Conservation (phyloP, 2,329 filamentous ascomycete species). For the Pseudogymnoascus sp. region DNA sequence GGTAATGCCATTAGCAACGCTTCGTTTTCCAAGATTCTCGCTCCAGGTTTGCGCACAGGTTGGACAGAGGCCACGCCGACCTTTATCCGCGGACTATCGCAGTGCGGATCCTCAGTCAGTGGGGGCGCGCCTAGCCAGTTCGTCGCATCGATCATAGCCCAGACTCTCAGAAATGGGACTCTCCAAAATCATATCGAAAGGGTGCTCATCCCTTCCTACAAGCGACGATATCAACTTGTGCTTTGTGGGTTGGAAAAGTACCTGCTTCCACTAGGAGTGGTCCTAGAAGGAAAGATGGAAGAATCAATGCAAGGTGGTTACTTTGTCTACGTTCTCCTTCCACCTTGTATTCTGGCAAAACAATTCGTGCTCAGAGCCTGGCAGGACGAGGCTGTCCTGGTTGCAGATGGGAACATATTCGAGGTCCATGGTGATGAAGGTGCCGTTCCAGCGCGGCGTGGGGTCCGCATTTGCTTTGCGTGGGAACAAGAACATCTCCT, state of each 20-base stretch:
- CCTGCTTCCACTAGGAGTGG: constrained; percentile 56
- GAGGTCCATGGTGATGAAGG: constrained; percentile 53
- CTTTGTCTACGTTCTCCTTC: constrained; percentile 73
- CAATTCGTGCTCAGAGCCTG: constrained; percentile 36
- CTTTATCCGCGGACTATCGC: constrained; percentile 46
- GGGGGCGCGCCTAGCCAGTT: constrained; percentile 53
- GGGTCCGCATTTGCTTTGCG: constrained; percentile 62
- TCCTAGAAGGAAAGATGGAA: constrained; percentile 35
- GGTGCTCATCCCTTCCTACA: constrained; percentile 39
- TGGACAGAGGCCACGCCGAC: constrained; percentile 72
- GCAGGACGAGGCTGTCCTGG: constrained; percentile 56
- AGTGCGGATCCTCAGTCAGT: constrained; percentile 46
- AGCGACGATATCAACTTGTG: constrained; percentile 44
- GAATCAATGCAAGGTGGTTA: constrained; percentile 59
- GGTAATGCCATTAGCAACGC: constrained; percentile 81
- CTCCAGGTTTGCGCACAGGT: constrained; percentile 76
- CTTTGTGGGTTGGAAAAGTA: constrained; percentile 50
- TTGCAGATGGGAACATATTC: constrained; percentile 65
- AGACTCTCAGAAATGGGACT: constrained; percentile 39
- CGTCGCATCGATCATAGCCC: constrained; percentile 44
- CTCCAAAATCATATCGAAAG: constrained; percentile 39
- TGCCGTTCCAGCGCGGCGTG: constrained; percentile 48
- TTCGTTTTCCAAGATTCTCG: constrained; percentile 82
- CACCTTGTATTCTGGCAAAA: constrained; percentile 39
- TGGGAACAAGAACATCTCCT: constrained; percentile 64